Evolutionary conservation across 1,284 basidiomycete genomes (phyloP).

Genomic region (Apiotrichum sp.): DNA sequence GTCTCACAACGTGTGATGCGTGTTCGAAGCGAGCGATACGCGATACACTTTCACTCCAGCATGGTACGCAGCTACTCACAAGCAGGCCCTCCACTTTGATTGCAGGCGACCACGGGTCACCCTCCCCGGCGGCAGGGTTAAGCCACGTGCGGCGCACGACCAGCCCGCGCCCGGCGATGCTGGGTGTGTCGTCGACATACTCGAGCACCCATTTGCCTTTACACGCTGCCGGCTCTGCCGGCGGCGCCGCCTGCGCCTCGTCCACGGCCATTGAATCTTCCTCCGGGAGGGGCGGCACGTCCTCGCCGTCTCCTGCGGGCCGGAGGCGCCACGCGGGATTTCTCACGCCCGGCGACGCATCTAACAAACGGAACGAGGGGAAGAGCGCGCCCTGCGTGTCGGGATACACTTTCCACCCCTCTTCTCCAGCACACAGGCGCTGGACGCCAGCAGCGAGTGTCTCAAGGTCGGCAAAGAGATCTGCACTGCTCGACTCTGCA

Average conservation of each 20-base stretch:
- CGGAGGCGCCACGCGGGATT: conserved; percentile 15
- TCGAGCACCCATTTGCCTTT: conserved; percentile 14
- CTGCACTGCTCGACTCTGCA: conserved; percentile 10
- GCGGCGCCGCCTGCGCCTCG: not conserved
- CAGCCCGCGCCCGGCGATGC: conserved; percentile 15
- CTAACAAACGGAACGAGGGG: conserved; percentile 15
- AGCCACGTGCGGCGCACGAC: conserved; percentile 32
- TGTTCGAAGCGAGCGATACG: too few species aligned
- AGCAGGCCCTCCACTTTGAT: conserved; percentile 33
- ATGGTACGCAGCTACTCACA: conserved; percentile 18
- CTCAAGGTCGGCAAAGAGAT: conserved; percentile 35
- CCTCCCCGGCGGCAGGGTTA: not conserved
- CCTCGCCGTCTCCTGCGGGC: conserved; percentile 8
- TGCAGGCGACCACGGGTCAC: conserved; percentile 15
- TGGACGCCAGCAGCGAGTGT: conserved; percentile 12
- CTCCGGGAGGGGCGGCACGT: conserved; percentile 4
- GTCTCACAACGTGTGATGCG: too few species aligned
- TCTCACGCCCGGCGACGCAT: not conserved
- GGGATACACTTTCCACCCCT: conserved; percentile 5
- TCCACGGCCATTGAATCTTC: conserved; percentile 7
- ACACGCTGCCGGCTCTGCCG: not conserved
- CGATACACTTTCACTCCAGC: not conserved
- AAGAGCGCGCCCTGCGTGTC: conserved; percentile 8
- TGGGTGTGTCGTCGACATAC: conserved; percentile 7
- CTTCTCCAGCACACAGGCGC: not conserved